A percentile compares a stretch with the other conserved stretches of the same genome.
Conservation (phyloP, 257 asterid species). For the Nemophila menziesii region DNA sequence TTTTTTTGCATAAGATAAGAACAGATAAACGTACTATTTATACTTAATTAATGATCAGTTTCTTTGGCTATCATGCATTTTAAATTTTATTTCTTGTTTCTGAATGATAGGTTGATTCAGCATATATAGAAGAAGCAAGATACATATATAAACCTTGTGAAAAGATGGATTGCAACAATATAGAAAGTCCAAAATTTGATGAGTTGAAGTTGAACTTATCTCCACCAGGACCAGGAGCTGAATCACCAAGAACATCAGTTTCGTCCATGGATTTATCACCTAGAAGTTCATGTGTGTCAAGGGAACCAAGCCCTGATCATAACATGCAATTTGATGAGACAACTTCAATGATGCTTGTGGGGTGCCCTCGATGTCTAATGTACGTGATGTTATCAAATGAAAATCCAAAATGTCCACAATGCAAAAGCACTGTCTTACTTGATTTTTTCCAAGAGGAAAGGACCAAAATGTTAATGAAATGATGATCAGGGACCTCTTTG, state of each 20-base stretch:
- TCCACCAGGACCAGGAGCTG: background rate
- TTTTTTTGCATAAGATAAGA: too few species aligned
- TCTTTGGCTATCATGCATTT: too few species aligned
- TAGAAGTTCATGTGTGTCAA: slow-evolving; percentile 42
- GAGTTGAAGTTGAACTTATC: slow-evolving; percentile 4
- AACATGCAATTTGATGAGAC: slow-evolving; percentile 31
- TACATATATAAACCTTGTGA: background rate
- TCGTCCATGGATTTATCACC: slow-evolving; percentile 19
- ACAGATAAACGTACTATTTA: too few species aligned
- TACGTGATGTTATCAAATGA: slow-evolving; percentile 79
- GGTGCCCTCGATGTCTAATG: slow-evolving; percentile 84
- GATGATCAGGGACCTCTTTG: background rate
- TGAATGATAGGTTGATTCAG: background rate
- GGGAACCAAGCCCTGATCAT: slow-evolving; percentile 48
- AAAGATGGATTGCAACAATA: slow-evolving; percentile 3
- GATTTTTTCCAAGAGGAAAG: slow-evolving; percentile 33
- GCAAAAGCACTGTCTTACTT: slow-evolving; percentile 79
- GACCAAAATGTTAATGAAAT: background rate
- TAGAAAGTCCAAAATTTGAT: slow-evolving; percentile 3
- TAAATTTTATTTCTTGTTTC: background rate
- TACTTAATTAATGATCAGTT: too few species aligned
- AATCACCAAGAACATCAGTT: slow-evolving; percentile 7
- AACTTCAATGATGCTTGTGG: slow-evolving; percentile 40
- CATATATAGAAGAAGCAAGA: background rate
- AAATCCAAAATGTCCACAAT: slow-evolving; percentile 76